Evolutionary conservation across 345 rosid genomes (phyloP), one percentile per base, ranked within the genome.

Genomic region (Excoecaria agallocha): DNA sequence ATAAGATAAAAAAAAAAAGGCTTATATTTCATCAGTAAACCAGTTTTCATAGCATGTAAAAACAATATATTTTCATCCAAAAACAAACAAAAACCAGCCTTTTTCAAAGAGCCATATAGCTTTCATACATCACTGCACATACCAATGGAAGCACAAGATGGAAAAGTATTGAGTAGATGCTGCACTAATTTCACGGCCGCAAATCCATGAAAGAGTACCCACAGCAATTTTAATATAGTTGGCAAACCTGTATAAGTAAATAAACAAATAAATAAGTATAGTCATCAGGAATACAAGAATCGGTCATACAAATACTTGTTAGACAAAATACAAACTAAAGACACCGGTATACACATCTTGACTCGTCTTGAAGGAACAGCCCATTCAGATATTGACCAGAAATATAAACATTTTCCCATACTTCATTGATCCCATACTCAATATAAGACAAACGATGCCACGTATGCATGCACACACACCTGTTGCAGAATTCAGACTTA

Each of bases 121-220:
- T 24, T 13, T 57, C 58, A 49, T 48, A n/a, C 4, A 56, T 16
- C 41, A 30, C 20, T 25, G 77, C n/a, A 80, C 82, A 77, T 83
- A 95, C 99, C 98, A n/a, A 95, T 83, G 37, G 97, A 95, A 75
- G 94, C 90, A 81, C 97, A 93, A 73, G 84, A 86, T 15, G 96
- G 93, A 71, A 95, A 95, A 6, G 90, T 84, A 69, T 77, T 52
- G 70, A 95, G 89, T 69, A 91, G 82, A 83, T 89, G 94, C 78
- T 78, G 92, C 83, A 90, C 83, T 48, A 93, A 77, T 58, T 78
- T 82, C 74, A 90, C 90, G 24, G 92, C 88, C 15, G 90, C 89
- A 73, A 90, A 68, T 66, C 97, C 99, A 76, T 95, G 99, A 70
- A 84, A 78, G 24, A 88, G 78, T 76, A 90, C 86, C 98, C 98